phyloP scores from a whole-genome alignment of 495 filamentous ascomycete genomes.

The Corynascus novoguineensis region DNA sequence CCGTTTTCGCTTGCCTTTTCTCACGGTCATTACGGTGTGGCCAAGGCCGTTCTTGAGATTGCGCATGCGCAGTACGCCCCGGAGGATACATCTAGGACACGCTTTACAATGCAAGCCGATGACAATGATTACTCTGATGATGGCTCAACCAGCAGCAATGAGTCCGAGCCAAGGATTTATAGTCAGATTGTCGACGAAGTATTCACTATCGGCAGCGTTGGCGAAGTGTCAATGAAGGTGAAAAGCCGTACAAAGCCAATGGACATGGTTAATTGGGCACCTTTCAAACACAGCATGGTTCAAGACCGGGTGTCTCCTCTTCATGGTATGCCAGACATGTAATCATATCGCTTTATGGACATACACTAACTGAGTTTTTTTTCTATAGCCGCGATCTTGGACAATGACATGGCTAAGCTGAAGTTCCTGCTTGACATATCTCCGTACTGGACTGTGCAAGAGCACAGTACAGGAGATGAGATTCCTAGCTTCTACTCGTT shows the following conservation, averaged over 20 bases:
- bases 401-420: conserved; percentile 31
- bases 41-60: conserved; percentile 62
- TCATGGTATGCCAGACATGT: not conserved
- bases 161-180: conserved; percentile 41
- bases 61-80: conserved; percentile 57
- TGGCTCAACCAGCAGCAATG: conserved; percentile 21
- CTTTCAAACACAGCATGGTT: too few species aligned
- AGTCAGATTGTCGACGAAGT: conserved; percentile 50
- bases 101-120: conserved; percentile 44
- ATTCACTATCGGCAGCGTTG: conserved; percentile 68
- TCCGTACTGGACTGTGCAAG: conserved; percentile 24
- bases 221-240: conserved; percentile 55
- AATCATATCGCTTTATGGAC: not conserved
- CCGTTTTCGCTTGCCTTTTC: conserved; percentile 62
- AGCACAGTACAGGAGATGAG: conserved; percentile 25
- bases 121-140: conserved; percentile 21
- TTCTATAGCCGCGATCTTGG: conserved; percentile 31
- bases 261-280: conserved; percentile 35
- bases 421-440: conserved; percentile 36
- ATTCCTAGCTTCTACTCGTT: conserved; percentile 31
- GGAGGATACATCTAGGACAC: conserved; percentile 35
- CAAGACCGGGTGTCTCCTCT: too few species aligned
- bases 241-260: conserved; percentile 53
- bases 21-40: conserved; percentile 54
- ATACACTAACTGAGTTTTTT: conserved; percentile 12